A percentile compares a stretch with the other conserved stretches of the same genome.
Evolutionary conservation across 1,284 basidiomycete genomes (phyloP).

Genomic region (Fomitopsis pinicola): DNA sequence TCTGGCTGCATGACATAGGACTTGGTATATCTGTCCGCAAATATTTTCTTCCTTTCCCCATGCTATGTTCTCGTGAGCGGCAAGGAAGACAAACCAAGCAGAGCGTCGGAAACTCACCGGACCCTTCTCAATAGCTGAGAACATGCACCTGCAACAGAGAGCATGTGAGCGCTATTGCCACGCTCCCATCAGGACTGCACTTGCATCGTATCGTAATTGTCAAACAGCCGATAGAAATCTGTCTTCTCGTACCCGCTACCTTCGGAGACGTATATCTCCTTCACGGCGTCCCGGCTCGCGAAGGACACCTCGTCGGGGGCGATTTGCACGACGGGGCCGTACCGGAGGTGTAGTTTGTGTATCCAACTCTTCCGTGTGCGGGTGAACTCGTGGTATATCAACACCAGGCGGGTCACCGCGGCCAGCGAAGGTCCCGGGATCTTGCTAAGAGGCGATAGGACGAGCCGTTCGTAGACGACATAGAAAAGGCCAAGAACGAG

Average conservation of each 20-base stretch:
- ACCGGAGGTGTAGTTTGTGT: constrained; percentile 19
- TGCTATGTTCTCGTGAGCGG: constrained; percentile 12
- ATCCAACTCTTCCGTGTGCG: constrained; percentile 15
- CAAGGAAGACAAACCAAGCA: neutral
- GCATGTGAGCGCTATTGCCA: neutral
- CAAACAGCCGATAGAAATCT: constrained; percentile 17
- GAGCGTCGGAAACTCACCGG: constrained; percentile 5
- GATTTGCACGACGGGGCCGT: constrained; percentile 24
- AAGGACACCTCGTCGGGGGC: constrained; percentile 26
- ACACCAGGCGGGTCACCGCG: constrained; percentile 17
- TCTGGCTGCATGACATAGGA: constrained; percentile 16
- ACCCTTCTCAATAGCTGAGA: constrained; percentile 16
- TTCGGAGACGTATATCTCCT: constrained; percentile 22
- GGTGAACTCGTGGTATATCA: constrained; percentile 21
- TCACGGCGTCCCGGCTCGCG: constrained; percentile 19
- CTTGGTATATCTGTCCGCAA: constrained; percentile 22
- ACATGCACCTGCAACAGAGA: constrained; percentile 17
- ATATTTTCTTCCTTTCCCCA: constrained; percentile 17
- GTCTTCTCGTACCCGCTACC: constrained; percentile 24
- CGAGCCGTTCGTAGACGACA: constrained; percentile 16
- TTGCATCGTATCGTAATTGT: constrained; percentile 15
- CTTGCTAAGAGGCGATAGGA: constrained; percentile 17
- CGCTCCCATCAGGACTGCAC: neutral
- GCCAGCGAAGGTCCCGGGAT: constrained; percentile 22
- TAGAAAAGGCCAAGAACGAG: neutral